Conservation (phyloP, 306 rosid genomes). For the Dryas octopetala region DNA sequence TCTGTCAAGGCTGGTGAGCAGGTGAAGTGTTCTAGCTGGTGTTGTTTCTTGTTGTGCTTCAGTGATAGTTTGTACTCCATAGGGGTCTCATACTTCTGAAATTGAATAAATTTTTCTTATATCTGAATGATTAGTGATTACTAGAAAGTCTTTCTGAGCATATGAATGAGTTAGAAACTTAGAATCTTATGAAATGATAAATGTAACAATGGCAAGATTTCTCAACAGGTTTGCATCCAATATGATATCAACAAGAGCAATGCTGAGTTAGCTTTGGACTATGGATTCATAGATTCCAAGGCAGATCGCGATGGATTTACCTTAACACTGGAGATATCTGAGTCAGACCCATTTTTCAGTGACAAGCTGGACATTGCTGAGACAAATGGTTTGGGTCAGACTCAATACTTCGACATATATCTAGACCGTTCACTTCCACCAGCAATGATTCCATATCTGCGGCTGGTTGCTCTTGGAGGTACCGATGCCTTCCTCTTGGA, state of each 20-base stretch:
- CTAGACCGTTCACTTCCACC: slow-evolving; percentile 59
- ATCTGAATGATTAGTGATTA: no score
- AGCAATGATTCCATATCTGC: slow-evolving; percentile 65
- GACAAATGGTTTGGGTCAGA: slow-evolving; percentile 68
- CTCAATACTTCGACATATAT: slow-evolving; percentile 72
- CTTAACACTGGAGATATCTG: slow-evolving; percentile 68
- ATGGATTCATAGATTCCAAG: slow-evolving; percentile 76
- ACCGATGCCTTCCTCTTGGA: slow-evolving; percentile 86
- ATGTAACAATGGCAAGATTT: slow-evolving; percentile 1
- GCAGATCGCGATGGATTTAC: slow-evolving; percentile 62
- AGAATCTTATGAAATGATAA: not conserved
- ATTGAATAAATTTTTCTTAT: no score
- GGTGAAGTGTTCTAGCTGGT: slow-evolving; percentile 39
- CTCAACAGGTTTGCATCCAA: slow-evolving; percentile 76
- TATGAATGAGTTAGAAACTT: not conserved
- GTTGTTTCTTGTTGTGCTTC: slow-evolving; percentile 2
- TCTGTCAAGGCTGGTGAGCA: slow-evolving; percentile 89
- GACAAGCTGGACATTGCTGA: slow-evolving; percentile 90
- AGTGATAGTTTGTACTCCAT: not conserved
- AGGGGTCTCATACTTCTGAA: not conserved
- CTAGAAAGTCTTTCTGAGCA: no score
- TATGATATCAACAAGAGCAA: slow-evolving; percentile 87
- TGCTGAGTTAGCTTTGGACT: slow-evolving; percentile 91
- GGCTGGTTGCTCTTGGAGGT: slow-evolving; percentile 82
- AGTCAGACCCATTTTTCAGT: slow-evolving; percentile 72